Base-by-base conservation (phyloP, 805 yeast genomes). In the Wickerhamiella galacta region DNA sequence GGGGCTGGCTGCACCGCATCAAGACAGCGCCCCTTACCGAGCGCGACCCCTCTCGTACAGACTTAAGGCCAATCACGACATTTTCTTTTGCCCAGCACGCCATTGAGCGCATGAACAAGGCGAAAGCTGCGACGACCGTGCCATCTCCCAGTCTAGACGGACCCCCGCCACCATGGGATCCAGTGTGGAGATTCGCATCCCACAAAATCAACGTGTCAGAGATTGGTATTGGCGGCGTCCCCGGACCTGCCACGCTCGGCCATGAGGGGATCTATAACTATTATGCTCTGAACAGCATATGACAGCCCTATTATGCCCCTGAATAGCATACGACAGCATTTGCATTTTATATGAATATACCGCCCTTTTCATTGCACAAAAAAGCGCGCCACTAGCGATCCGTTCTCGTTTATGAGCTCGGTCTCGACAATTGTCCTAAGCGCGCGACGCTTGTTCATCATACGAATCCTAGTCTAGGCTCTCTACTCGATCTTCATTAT, bases 1-100 rank as follows among this genome's bases (percentile, higher is more conserved):
- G 95, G 39, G 74, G 80, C 9, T 82, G 94, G 93, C 51, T 82
- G 12, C 75, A 72, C 52, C 40, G 52, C 18, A 34, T 41, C 30
- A 27, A 27, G 21, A n/a, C 15, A 20, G 10, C n/a, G n/a, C n/a
- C 4, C 10, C 14, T 14, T 18, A 26, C 15, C 16, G 27, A 21
- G 32, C 16, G 20, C 12, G n/a, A n/a, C n/a, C n/a, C n/a, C n/a
- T n/a, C n/a, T n/a, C n/a, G n/a, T n/a, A 18, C 30, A 14, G 12
- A 20, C 18, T 21, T 24, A 19, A 10, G 31, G 32, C 18, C 31
- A 25, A 20, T 14, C 27, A 6, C 28, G 20, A 40, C 46, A n/a
- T 47, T 46, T 30, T 45, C 50, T 16, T 47, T 47, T 33, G 39
- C 51, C 5, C 39, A 37, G 16, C 34, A 39, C 22, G 53, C 53